Base-by-base conservation (phyloP, 2,329 filamentous ascomycete species). In the Scedosporium apiospermum region DNA sequence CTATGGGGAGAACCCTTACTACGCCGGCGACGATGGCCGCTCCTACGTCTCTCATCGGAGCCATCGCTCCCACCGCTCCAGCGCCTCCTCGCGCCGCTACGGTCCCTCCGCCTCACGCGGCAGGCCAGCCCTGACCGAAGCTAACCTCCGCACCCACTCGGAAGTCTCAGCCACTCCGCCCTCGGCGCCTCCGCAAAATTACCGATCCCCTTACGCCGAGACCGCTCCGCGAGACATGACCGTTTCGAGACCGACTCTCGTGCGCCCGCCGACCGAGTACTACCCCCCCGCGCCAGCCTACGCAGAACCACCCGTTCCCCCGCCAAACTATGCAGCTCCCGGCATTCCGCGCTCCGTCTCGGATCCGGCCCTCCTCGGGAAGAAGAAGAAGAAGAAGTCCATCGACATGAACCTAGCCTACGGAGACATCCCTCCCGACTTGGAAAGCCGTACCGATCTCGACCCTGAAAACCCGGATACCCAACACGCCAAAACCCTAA, bases 331-430 rank as follows among this genome's bases (percentile, higher is more conserved):
- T 34, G 30, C 30, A 1, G 30, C 6, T 61, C 46, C 26, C 62
- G 66, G 49, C 27, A 64, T 65, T 9, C 73, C 74, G 57, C 78
- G 74, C 16, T 70, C 72, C 34, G 65, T 68, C 26, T 80, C 80
- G 6, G 76, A 80, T 21, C 72, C 76, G 1, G 70, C 75, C 27
- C 27, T 30, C 9, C 66, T 78, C 21, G 68, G 68, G 23, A 27
- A 57, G 42, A 62, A 53, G 44, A 42, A 61, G 53, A 51, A 34
- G 49, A 57, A 68, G 65, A 69, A 68, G 64, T 66, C 69, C 55
- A 87, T 96, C 68, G 93, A 97, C 70, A 92, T 96, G 90, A 83
- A 96, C 71, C 80, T 98, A 6, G 93, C 93, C 6, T 98, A 97
- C 69, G 93, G 93, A 64, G 87, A 90, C 61, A 80, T 95, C 0